Conservation (phyloP, 2,329 filamentous ascomycete genomes). For the Ceratocystis lukuohia region DNA sequence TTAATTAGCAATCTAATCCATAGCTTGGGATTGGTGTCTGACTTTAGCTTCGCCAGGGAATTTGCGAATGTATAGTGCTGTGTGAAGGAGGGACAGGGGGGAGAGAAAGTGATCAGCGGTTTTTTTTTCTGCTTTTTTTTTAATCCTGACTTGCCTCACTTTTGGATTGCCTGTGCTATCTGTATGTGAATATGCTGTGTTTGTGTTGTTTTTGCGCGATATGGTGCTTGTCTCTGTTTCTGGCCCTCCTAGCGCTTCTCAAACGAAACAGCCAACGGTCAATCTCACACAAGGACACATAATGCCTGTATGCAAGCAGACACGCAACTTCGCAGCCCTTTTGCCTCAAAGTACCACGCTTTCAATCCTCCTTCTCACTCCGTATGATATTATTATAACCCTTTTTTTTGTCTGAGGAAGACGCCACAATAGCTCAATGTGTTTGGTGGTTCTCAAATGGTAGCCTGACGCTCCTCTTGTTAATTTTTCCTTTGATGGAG, state of each 20-base stretch:
- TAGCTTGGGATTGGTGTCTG: neutral
- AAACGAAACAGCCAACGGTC: neutral
- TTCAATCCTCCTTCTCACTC: neutral
- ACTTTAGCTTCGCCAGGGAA: neutral
- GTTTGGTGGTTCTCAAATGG: neutral
- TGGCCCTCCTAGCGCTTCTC: neutral
- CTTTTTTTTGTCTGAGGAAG: neutral
- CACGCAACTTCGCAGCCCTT: neutral
- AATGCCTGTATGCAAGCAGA: neutral
- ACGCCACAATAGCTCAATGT: neutral
- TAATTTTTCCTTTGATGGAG: neutral
- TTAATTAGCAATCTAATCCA: conserved; percentile 8
- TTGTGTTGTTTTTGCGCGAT: neutral
- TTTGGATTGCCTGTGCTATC: neutral
- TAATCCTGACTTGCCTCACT: too few species aligned
- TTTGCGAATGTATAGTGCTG: neutral
- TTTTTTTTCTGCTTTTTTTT: neutral
- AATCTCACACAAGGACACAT: neutral
- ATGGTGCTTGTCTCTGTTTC: neutral
- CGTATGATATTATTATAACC: neutral
- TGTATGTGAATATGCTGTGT: neutral
- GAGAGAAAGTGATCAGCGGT: neutral
- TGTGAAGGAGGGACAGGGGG: neutral
- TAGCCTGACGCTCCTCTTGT: neutral
- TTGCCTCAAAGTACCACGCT: conserved; percentile 5